Evolutionary conservation across 2,329 filamentous ascomycete genomes (phyloP), one percentile per base, ranked within the genome.

Genomic region (Albifimbria verrucaria): DNA sequence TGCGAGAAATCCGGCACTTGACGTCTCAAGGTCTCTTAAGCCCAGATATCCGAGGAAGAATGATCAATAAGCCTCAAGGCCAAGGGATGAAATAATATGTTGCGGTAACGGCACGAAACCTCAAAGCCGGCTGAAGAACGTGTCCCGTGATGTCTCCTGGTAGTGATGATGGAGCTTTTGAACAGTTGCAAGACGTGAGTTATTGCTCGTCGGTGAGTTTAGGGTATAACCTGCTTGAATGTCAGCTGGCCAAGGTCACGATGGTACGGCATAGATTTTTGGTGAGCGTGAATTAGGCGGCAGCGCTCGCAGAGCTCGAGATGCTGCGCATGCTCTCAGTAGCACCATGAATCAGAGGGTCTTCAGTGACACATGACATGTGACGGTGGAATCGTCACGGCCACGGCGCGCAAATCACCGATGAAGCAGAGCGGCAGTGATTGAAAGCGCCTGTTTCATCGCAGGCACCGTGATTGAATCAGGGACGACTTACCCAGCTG

Each of bases 1-100:
- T n/a, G n/a, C n/a, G n/a, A n/a, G n/a, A n/a, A n/a, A n/a, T n/a
- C n/a, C n/a, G n/a, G n/a, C n/a, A n/a, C n/a, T n/a, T n/a, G n/a
- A n/a, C n/a, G n/a, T n/a, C n/a, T n/a, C n/a, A n/a, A n/a, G n/a
- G n/a, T n/a, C n/a, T n/a, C n/a, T n/a, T n/a, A n/a, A n/a, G n/a
- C n/a, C n/a, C n/a, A n/a, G n/a, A n/a, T n/a, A n/a, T n/a, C n/a
- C n/a, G n/a, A n/a, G n/a, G n/a, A n/a, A n/a, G n/a, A n/a, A n/a
- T n/a, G n/a, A n/a, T n/a, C n/a, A n/a, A n/a, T n/a, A n/a, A n/a
- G n/a, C n/a, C n/a, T n/a, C n/a, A n/a, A 32, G 9, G 24, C 46
- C 25, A 10, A 18, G 20, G 21, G 7, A 57, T 53, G 52, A 58
- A 60, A 55, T 50, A n/a, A n/a, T n/a, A n/a, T n/a, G n/a, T 12